These are phyloP conservation scores for Fusarium circinatum DNA, from an alignment of 2,329 filamentous ascomycete species.

Conservation along the genomic window DNA sequence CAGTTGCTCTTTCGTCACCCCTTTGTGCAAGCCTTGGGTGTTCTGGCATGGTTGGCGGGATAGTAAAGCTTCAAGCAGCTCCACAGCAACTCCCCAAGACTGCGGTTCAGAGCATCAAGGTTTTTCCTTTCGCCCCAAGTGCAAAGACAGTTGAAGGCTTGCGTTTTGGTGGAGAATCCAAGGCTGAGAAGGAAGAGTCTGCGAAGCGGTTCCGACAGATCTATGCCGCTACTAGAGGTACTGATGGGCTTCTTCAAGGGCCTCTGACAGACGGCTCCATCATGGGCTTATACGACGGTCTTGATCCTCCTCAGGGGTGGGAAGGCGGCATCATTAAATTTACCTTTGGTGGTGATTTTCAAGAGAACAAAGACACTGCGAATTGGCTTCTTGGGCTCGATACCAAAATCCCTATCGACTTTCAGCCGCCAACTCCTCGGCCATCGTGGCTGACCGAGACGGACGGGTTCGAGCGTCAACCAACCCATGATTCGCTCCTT, in stretches of 20 bases:
- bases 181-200: conserved; percentile 82
- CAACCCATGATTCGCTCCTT: conserved; percentile 68
- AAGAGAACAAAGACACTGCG: conserved; percentile 59
- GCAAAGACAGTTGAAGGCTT: conserved; percentile 72
- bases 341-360: conserved; percentile 58
- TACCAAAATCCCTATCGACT: conserved; percentile 75
- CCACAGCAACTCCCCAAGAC: conserved; percentile 75
- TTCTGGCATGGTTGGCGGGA: conserved; percentile 80
- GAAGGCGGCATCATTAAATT: conserved; percentile 87
- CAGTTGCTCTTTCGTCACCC: conserved; percentile 80
- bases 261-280: conserved; percentile 91
- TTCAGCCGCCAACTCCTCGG: conserved; percentile 77
- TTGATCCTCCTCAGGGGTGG: conserved; percentile 71
- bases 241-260: conserved; percentile 77
- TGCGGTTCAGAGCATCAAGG: conserved; percentile 72
- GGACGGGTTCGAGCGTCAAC: conserved; percentile 62
- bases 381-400: conserved; percentile 85
- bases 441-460: conserved; percentile 65
- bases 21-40: conserved; percentile 80
- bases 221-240: conserved; percentile 67
- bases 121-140: conserved; percentile 79
- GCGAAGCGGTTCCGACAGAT: conserved; percentile 76
- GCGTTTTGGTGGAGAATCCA: conserved; percentile 88
- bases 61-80: conserved; percentile 88
- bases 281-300: conserved; percentile 67